Evolutionary conservation across 495 filamentous ascomycete genomes (phyloP), one percentile per base, ranked within the genome.

Genomic region (Elaphomyces granulatus): DNA sequence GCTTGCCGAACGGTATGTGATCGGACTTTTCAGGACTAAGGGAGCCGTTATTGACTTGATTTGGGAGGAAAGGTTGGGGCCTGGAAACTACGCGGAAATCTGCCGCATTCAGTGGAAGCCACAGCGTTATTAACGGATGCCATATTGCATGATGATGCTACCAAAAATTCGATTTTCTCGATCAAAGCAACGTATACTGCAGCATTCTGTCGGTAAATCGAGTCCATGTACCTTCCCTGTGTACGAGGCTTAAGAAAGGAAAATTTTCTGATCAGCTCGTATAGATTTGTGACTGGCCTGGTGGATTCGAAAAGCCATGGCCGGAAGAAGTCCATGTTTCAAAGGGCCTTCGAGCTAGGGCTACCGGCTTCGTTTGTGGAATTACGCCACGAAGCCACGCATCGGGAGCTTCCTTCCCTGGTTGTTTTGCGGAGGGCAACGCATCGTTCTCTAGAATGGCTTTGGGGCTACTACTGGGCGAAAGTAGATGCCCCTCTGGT

Each of bases 231-330:
- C 15, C 30, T 19, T 19, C 15, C 20, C 9, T 30, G 16, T 4
- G 23, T 20, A 36, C n/a, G n/a, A n/a, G n/a, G n/a, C n/a, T n/a
- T n/a, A 12, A 43, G 18, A 39, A 16, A 32, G 45, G 15, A 21
- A 40, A 15, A 28, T 40, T 40, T 2, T 20, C 14, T 20, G n/a
- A 19, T 19, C n/a, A 37, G n/a, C 20, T 3, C n/a, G 2, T 16
- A 15, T 46, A 88, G 87, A 43, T 96, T 95, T 54, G 86, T 94
- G 4, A 96, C 90, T 1, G 86, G 86, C 18, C 70, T 94, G 15
- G 67, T 88, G 3, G 86, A 92, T 53, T 71, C 76, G 3, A 74
- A 80, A 43, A 76, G 86, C 45, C 69, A 77, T 49, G 74, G 73
- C 38, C 74, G 75, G 42, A 81, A 81, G 43, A 67, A 74, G 51